Base-by-base conservation (phyloP, 768 basidiomycete genomes). In the Chalciporus sphaerocephalus region DNA sequence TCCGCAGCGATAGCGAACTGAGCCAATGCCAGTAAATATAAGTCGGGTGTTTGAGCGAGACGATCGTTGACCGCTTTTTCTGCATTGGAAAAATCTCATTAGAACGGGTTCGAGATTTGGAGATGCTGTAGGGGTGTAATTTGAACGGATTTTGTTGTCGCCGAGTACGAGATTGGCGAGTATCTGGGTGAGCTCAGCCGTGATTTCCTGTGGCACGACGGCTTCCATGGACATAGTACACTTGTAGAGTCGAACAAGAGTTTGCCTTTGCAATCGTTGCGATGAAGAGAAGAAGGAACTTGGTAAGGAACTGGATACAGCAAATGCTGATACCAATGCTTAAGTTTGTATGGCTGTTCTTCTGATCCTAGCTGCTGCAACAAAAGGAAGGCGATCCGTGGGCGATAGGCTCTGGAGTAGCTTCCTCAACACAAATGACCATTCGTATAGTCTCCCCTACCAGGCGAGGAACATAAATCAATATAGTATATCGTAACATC, bases 31-130 rank as follows among this genome's bases (percentile, higher is more conserved):
- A 90, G 76, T 18, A 92, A 65, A 56, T 90, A 90, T 6, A 85
- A 71, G 70, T 90, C 87, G 4, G 88, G 89, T 1, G 84, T 81
- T 54, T 83, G 81, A 15, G 80, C 79, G 18, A 92, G 71, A 12
- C 88, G 75, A 52, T 92, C 85, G 59, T 91, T 87, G 46, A 92
- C 87, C 0, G 84, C 84, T 47, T 81, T 81, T 58, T 91, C 88
- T 40, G 89, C 88, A 69, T 87, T 80, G 55, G 12, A 16, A 20
- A 21, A 12, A 33, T 42, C 15, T 16, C 9, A 51, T 66, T 36
- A 59, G 52, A 33, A 15, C 12, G 22, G 27, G 6, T 6, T 7
- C 3, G n/a, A 6, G 13, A 15, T n/a, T 12, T 8, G 6, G 23
- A 24, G 10, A 28, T 43, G 32, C 37, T 18, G 23, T 20, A 30